These are phyloP conservation scores for Mortierella sp. DNA, from an alignment of 371 early-diverging fungal genomes.

Conservation along the genomic window DNA sequence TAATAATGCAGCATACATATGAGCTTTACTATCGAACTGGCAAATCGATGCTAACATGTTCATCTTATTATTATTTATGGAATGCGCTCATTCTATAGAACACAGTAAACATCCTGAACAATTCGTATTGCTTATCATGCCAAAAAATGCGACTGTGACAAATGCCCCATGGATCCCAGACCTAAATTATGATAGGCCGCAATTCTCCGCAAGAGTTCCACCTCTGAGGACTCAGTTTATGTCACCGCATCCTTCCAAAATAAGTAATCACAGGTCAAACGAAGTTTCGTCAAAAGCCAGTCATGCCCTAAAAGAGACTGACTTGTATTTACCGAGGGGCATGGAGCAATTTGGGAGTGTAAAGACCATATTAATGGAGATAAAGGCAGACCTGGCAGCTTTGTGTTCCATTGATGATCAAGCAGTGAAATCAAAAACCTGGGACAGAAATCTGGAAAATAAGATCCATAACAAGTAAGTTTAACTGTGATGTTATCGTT, in stretches of 20 bases:
- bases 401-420: slow-evolving; percentile 4
- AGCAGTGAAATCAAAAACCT: background rate
- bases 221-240: slow-evolving; percentile 12
- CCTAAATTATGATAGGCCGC: slow-evolving; percentile 42
- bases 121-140: slow-evolving; percentile 44
- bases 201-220: slow-evolving; percentile 13
- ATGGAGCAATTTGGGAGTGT: slow-evolving; percentile 40
- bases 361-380: slow-evolving; percentile 14
- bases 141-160: slow-evolving; percentile 16
- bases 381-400: slow-evolving; percentile 7
- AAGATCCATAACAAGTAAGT: slow-evolving; percentile 27
- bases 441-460: slow-evolving; percentile 8
- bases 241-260: background rate
- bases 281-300: background rate
- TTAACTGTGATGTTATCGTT: background rate
- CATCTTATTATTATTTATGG: background rate
- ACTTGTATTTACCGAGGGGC: slow-evolving; percentile 1
- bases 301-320: background rate
- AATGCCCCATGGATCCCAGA: slow-evolving; percentile 52
- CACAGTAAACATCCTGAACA: slow-evolving; percentile 1
- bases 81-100: background rate
- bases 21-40: no score
- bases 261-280: no score
- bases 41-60: background rate
- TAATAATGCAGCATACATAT: background rate